Conservation (phyloP, 805 yeast genomes). For the Sugiyamaella boreocaroliniensis region DNA sequence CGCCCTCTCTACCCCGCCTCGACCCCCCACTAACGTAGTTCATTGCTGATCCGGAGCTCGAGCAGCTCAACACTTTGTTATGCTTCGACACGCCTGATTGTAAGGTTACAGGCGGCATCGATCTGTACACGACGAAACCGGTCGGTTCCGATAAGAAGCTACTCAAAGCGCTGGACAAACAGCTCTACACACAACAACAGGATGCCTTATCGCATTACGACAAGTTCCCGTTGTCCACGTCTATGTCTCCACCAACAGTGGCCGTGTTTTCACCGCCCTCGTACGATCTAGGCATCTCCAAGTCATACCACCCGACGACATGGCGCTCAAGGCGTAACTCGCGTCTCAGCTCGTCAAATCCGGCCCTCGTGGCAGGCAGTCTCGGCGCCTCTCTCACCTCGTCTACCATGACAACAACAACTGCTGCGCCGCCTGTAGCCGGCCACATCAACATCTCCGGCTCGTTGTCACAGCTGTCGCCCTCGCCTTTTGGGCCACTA, state of each 20-base stretch:
- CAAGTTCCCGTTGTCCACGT: slow-evolving; percentile 7
- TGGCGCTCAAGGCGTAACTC: background rate
- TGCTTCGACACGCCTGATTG: slow-evolving; percentile 71
- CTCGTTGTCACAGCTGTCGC: slow-evolving; percentile 18
- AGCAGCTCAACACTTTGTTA: slow-evolving; percentile 78
- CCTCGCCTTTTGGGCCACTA: slow-evolving; percentile 83
- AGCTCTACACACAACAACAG: slow-evolving; percentile 47
- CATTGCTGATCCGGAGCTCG: slow-evolving; percentile 90
- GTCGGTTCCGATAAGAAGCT: slow-evolving; percentile 84
- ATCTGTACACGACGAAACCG: slow-evolving; percentile 89
- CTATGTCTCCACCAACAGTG: slow-evolving; percentile 19
- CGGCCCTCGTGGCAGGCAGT: background rate
- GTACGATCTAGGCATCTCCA: background rate
- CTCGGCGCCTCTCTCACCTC: background rate
- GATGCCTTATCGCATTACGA: slow-evolving; percentile 8
- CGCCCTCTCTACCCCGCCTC: too few species aligned
- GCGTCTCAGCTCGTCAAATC: background rate
- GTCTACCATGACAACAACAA: background rate
- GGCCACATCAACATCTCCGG: background rate
- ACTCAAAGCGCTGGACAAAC: slow-evolving; percentile 80
- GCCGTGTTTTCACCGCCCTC: slow-evolving; percentile 23
- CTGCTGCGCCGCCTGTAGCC: background rate
- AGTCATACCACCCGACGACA: background rate
- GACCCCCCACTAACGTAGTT: slow-evolving; percentile 42
- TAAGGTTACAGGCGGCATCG: slow-evolving; percentile 81